A percentile compares a stretch with the other conserved stretches of the same genome.
Evolutionary conservation across 1,139 yeast species (phyloP).

Genomic region (Diutina neorugosa): DNA sequence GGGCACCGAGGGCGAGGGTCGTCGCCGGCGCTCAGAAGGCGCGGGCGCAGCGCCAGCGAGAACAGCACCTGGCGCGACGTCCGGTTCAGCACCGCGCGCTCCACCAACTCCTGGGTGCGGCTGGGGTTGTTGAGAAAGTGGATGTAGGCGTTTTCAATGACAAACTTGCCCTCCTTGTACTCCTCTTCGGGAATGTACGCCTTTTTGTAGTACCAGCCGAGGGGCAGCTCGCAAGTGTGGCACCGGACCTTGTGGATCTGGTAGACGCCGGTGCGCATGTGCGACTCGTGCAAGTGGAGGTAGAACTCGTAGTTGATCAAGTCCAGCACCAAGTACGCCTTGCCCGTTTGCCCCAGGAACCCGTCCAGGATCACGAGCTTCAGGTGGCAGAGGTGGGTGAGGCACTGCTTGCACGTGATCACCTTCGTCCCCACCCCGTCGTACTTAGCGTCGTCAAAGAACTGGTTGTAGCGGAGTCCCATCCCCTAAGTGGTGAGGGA

Average conservation of each 20-base stretch:
- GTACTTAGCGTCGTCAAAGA: conserved; percentile 10
- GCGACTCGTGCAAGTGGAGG: conserved; percentile 20
- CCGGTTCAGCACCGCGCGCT: background rate
- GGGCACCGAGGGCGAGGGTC: background rate
- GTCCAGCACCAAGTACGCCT: conserved; percentile 38
- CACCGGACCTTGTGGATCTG: conserved; percentile 54
- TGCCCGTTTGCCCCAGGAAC: conserved; percentile 40
- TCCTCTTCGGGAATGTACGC: conserved; percentile 43
- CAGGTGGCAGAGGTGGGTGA: conserved; percentile 39
- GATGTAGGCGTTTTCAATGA: conserved; percentile 41
- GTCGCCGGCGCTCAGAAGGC: background rate
- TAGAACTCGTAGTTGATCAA: conserved; percentile 31
- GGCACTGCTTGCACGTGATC: conserved; percentile 39
- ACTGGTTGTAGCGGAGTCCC: conserved; percentile 10
- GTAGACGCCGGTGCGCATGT: conserved; percentile 65
- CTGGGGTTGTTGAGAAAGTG: conserved; percentile 3
- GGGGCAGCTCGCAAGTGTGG: conserved; percentile 44
- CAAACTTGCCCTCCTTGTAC: conserved; percentile 72
- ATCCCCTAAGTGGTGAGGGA: conserved; percentile 4
- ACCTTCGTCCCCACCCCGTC: conserved; percentile 27
- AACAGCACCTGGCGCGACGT: background rate
- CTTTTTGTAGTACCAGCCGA: conserved; percentile 74
- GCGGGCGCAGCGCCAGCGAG: background rate
- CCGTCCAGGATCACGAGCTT: conserved; percentile 35
- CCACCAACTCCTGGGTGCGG: background rate